Evolutionary conservation across 345 rosid genomes (phyloP), one percentile per base, ranked within the genome.

Genomic region (Populus tremula): DNA sequence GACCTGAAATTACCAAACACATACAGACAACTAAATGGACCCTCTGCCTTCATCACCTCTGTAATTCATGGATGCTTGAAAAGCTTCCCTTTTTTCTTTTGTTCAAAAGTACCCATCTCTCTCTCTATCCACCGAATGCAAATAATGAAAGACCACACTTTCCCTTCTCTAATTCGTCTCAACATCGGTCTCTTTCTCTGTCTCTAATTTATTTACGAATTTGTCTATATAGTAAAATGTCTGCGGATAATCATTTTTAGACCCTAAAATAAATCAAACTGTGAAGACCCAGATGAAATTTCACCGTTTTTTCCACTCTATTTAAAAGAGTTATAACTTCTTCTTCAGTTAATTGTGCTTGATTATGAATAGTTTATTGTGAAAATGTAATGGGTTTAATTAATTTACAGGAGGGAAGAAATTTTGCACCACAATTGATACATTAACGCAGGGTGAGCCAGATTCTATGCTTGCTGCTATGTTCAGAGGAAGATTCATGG

Each of bases 391-490:
- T n/a, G 23, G 6, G 1, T 3, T 21, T 56, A 8, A 56, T n/a
- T 79, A 72, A 73, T 65, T 59, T 45, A 63, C 85, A 93, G 97
- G 99, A 27, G 99, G 99, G 63, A 91, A 89, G 86, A 93, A 90
- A 77, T 95, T 92, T 61, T 89, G 93, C 79, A 91, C 97, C 1
- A 88, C 96, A 16, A 72, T 89, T 66, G 98, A 90, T 85, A 92
- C 98, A 25, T 81, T 95, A 87, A 93, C 93, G 53, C 88, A 81
- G 73, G 91, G 98, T 68, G 98, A 93, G 79, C 99, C 97, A 23
- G 93, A 91, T 54, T 95, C 98, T 0, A 93, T 95, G 96, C 96
- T 93, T 66, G 96, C 97, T 13, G 96, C 97, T 0, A 93, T 92
- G 98, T 93, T 95, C 81, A 93, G 99, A 70, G 94, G 98, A 59